Conservation (phyloP, 2,329 filamentous ascomycete genomes). For the Colletotrichum tanaceti region DNA sequence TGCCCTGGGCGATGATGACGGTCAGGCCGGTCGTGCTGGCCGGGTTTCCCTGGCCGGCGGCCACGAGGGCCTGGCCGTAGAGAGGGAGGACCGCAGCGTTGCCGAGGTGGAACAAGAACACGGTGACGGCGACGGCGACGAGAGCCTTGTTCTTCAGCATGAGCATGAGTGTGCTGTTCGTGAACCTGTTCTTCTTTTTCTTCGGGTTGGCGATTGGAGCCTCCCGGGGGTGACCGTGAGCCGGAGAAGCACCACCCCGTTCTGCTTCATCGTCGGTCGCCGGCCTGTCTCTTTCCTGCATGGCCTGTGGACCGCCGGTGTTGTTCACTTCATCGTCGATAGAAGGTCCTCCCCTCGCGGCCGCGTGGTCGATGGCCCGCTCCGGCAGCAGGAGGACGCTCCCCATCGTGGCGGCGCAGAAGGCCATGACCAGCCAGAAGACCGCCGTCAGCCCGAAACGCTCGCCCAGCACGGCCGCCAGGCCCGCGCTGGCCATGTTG, state of each 20-base stretch:
- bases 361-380: constrained; percentile 20
- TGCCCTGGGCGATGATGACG: constrained; percentile 33
- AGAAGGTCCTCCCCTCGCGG: constrained; percentile 1
- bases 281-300: not conserved
- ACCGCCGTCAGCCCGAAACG: constrained; percentile 26
- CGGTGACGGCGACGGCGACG: constrained; percentile 13
- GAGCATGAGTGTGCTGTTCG: not conserved
- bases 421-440: constrained; percentile 33
- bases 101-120: constrained; percentile 32
- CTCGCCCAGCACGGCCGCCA: constrained; percentile 14
- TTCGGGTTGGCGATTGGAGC: not conserved
- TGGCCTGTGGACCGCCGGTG: not conserved
- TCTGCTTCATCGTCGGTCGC: not conserved
- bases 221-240: too few relatives aligned
- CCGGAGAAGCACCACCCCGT: not conserved
- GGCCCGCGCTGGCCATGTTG: constrained; percentile 34
- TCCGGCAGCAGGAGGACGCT: constrained; percentile 23
- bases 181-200: constrained; percentile 1
- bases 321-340: not conserved
- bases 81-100: constrained; percentile 32
- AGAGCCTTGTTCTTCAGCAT: constrained; percentile 16
- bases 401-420: constrained; percentile 12
- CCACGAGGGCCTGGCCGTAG: constrained; percentile 33
- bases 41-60: constrained; percentile 25
- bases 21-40: constrained; percentile 33